Evolutionary conservation across 192 early-diverging fungal species (phyloP), one percentile per base, ranked within the genome.

Genomic region (Podila minutissima): DNA sequence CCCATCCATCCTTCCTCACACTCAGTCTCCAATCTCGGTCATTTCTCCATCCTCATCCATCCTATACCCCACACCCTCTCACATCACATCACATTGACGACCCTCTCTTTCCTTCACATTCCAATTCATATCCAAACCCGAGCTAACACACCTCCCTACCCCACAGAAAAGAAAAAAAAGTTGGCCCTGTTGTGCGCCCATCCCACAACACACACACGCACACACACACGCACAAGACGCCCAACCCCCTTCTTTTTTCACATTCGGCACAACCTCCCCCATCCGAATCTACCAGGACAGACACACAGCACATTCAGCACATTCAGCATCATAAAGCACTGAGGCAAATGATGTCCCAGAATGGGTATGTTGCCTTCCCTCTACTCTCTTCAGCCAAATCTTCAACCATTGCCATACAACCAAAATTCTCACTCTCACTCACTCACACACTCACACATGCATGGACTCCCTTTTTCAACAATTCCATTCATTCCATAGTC

Each of bases 91-190:
- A 22, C 33, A 35, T 72, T 79, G 75, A 79, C 76, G 5, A 48
- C 94, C 94, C 22, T 66, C 83, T 67, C 90, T 37, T 11, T 37
- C 92, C 86, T 95, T 93, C 83, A 83, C 69, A 63, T 82, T 95
- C n/a, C 74, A 84, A 50, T 82, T 95, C 53, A 88, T 88, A 5
- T 92, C 94, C 20, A 86, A 91, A 75, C 86, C 93, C 37, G 92
- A 94, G 94, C 60, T 70, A 84, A 51, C 93, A 93, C 28, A 76
- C 72, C 72, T 46, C 41, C 38, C 15, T 46, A 46, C 41, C 41
- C 41, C 41, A 46, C 41, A 46, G 41, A 46, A 37, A 37, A 46
- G 3, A 37, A 46, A 46, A 46, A 46, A 41, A 17, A 46, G 41
- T 46, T 46, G 4, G 41, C 41, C 15, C 41, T 46, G 12, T 46